Evolutionary conservation across 2,329 filamentous ascomycete genomes (phyloP).

Genomic region (Penicillium sp.): DNA sequence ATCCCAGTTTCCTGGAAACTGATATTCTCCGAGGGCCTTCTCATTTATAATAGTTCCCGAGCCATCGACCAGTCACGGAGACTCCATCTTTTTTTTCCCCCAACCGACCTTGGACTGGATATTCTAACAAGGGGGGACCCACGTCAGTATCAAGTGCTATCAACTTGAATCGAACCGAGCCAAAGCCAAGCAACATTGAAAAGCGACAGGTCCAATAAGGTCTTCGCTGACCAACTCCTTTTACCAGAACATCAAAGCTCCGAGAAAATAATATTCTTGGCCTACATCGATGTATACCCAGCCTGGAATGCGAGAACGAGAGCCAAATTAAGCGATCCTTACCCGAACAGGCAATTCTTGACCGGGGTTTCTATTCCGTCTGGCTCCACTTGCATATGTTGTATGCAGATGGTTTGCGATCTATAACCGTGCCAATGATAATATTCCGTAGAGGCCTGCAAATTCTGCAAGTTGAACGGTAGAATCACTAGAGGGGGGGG

Average conservation of each 20-base stretch:
- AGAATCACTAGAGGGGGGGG: neutral
- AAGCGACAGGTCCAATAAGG: neutral
- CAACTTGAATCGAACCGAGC: neutral
- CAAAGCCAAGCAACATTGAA: neutral
- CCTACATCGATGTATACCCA: neutral
- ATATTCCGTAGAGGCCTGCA: neutral
- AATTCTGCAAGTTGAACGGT: neutral
- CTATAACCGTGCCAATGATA: neutral
- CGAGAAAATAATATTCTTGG: too few species aligned
- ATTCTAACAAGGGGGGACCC: neutral
- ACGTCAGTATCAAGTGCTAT: neutral
- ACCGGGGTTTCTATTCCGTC: slow-evolving; percentile 1
- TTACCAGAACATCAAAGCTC: neutral
- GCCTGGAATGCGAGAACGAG: slow-evolving; percentile 13
- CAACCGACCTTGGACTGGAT: neutral
- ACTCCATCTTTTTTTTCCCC: neutral
- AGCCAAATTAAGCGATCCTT: slow-evolving; percentile 14
- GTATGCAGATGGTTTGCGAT: neutral
- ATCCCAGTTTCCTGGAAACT: neutral
- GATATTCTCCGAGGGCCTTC: neutral
- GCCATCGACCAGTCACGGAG: neutral
- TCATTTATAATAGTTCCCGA: neutral
- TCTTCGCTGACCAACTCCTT: neutral
- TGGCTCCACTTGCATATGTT: slow-evolving; percentile 8
- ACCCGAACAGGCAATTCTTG: slow-evolving; percentile 12